Percentiles rank a stretch among this genome's conserved stretches.
Evolutionary conservation across 768 basidiomycete species (phyloP).

Genomic region (Mycena epipterygia): DNA sequence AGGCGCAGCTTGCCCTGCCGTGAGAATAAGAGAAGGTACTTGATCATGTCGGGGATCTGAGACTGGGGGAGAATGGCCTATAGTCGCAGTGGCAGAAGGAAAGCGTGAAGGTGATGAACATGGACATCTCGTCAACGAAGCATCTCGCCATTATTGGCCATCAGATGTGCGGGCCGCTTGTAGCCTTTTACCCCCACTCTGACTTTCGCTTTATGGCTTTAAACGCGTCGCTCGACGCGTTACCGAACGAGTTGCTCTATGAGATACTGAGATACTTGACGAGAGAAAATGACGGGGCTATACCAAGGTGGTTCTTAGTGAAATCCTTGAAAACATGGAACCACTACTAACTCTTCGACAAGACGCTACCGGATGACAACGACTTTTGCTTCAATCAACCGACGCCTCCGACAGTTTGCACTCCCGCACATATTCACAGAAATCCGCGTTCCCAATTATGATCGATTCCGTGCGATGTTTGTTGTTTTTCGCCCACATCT

Average conservation of each 20-base stretch:
- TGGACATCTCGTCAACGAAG: too few relatives aligned
- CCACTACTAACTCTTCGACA: neutral
- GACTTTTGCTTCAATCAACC: neutral
- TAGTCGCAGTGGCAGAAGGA: neutral
- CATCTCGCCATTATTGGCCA: too few relatives aligned
- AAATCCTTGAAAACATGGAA: neutral
- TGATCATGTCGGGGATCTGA: constrained; percentile 70
- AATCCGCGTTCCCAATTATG: neutral
- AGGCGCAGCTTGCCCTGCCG: constrained; percentile 91
- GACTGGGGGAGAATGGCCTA: neutral
- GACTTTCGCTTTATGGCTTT: neutral
- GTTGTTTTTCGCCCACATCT: neutral
- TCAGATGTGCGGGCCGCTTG: too few relatives aligned
- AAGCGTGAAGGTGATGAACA: neutral
- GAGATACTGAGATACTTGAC: neutral
- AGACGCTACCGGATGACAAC: neutral
- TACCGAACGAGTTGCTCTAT: constrained; percentile 2
- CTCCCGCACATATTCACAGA: neutral
- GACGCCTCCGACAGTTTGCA: neutral
- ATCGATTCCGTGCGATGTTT: neutral
- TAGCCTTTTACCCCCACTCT: too few relatives aligned
- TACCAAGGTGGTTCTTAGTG: neutral
- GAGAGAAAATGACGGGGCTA: neutral
- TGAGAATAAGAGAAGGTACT: constrained; percentile 94
- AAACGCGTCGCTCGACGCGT: neutral